These are phyloP conservation scores for Blastomyces gilchristii DNA, from an alignment of 2,329 filamentous ascomycete genomes.

Conservation along the genomic window DNA sequence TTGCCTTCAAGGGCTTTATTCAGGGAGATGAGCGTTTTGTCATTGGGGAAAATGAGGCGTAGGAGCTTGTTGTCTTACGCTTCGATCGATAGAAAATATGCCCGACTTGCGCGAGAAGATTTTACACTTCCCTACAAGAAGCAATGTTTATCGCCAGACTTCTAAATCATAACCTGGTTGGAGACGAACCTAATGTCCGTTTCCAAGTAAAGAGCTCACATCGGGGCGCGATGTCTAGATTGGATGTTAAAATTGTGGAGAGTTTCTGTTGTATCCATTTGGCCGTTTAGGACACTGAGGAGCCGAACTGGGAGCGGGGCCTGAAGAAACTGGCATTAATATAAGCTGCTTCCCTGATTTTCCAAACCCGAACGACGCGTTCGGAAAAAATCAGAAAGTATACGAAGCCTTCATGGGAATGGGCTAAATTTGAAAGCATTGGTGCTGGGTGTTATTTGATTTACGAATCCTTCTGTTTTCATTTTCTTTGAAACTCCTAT, in stretches of 20 bases:
- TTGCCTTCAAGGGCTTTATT: constrained; percentile 46
- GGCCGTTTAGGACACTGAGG: no score
- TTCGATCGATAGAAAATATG: constrained; percentile 30
- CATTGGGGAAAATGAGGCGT: constrained; percentile 47
- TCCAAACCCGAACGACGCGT: no score
- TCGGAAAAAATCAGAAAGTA: no score
- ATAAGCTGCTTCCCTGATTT: no score
- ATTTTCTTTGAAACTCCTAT: background rate
- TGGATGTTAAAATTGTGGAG: no score
- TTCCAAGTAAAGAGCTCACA: no score
- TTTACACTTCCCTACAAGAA: background rate
- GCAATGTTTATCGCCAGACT: background rate
- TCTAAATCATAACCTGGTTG: background rate
- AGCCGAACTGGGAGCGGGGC: no score
- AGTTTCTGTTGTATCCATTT: no score
- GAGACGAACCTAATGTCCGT: background rate
- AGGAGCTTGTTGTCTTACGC: constrained; percentile 44
- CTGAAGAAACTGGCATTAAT: no score
- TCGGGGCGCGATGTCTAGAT: no score
- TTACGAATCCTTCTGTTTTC: background rate
- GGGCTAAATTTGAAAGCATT: background rate
- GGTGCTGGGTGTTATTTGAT: background rate
- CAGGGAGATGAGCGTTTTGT: constrained; percentile 52
- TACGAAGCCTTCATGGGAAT: background rate
- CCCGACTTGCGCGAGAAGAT: background rate